Evolutionary conservation across 176 grass and related monocot species (phyloP), one percentile per base, ranked within the genome.

Genomic region (Oryza meridionalis): DNA sequence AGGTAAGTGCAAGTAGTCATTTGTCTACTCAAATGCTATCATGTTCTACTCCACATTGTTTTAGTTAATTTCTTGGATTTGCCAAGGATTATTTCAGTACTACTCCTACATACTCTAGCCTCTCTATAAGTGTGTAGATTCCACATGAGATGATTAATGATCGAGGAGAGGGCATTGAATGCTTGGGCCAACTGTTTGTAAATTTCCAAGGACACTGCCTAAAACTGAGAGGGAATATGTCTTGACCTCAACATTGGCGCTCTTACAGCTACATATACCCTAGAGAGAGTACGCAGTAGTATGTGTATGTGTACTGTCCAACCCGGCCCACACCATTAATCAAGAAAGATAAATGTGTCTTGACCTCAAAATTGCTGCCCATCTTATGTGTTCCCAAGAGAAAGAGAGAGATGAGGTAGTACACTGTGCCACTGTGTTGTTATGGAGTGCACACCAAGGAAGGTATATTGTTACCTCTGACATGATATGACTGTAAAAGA

Each of bases 331-430:
- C 40, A 14, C 81, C 72, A 50, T 22, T 89, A 75, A 79, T 65
- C 76, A 85, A 65, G 55, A 85, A 65, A 86, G 75, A 90, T 86
- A 84, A 84, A 73, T 81, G 81, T 88, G 86, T 89, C 49, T 91
- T 82, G 79, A 92, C 84, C 89, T 97, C 68, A 84, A 82, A 87
- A 77, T 94, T 67, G 82, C 64, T 92, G 94, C 65, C 66, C 61
- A 31, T 83, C 55, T 81, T 83, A 73, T 73, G 72, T 78, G 46
- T 93, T 88, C 69, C 82, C 76, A 66, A 87, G 77, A 90, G 90
- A 86, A 85, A 55, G 70, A 67, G 4, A 55, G 4, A 55, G 16
- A 19, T 50, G 65, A 8, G n/a, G 12, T 37, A 46, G 81, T 80
- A 70, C 75, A 58, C 62, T 78, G 2, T 59, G 37, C 17, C 31